Conservation (phyloP, 495 filamentous ascomycete species). For the Aspergillus cavernicola region DNA sequence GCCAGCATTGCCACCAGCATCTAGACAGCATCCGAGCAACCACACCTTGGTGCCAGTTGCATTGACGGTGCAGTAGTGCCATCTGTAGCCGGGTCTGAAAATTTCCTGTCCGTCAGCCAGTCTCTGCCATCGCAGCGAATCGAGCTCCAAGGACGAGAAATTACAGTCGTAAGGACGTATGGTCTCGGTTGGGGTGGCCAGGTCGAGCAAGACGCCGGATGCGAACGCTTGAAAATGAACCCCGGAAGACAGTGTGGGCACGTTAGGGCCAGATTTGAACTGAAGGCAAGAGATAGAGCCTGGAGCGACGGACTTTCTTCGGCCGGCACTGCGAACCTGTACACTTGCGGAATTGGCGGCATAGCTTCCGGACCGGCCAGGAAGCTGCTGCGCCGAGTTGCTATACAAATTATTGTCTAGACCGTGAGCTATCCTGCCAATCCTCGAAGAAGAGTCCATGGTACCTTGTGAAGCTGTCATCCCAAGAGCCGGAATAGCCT, state of each 20-base stretch:
- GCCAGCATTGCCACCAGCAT: conserved; percentile 49
- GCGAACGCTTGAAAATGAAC: conserved; percentile 94
- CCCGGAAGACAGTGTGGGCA: conserved; percentile 83
- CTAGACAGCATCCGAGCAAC: conserved; percentile 86
- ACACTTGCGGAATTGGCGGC: conserved; percentile 86
- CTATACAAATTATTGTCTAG: conserved; percentile 39
- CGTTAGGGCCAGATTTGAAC: conserved; percentile 82
- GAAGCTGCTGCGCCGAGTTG: conserved; percentile 39
- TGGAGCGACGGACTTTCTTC: conserved; percentile 69
- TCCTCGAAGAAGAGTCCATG: conserved; percentile 40
- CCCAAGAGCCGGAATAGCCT: conserved; percentile 80
- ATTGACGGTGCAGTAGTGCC: conserved; percentile 97
- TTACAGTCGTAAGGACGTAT: conserved; percentile 82
- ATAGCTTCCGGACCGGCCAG: conserved; percentile 66
- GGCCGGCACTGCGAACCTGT: conserved; percentile 70
- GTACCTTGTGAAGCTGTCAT: conserved; percentile 65
- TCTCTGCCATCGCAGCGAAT: conserved; percentile 85
- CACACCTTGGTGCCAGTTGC: conserved; percentile 92
- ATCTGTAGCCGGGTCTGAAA: conserved; percentile 80
- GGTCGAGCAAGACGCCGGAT: conserved; percentile 86
- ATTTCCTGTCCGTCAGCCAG: conserved; percentile 90
- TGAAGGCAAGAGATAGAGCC: conserved; percentile 85
- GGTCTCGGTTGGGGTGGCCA: conserved; percentile 86
- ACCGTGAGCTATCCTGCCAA: conserved; percentile 37
- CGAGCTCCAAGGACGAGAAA: conserved; percentile 80